phyloP scores from a whole-genome alignment of 108 stramenopile species.

The Nitzschia sp. region DNA sequence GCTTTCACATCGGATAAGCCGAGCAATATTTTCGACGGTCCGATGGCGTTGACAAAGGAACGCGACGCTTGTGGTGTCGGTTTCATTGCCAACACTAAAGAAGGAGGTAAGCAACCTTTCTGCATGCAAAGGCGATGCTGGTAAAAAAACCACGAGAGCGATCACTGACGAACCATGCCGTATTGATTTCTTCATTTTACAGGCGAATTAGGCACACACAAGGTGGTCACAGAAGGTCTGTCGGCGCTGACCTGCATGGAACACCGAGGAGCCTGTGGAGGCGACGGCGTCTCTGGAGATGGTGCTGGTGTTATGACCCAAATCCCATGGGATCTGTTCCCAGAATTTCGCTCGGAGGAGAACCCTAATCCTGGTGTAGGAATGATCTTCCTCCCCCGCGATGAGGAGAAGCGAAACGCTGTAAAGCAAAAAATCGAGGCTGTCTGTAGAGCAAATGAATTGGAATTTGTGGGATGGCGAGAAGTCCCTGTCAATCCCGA shows the following conservation, averaged over 20 bases:
- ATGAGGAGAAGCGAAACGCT: constrained; percentile 60
- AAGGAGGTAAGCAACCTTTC: constrained; percentile 49
- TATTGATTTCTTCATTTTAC: constrained; percentile 4
- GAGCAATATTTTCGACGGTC: constrained; percentile 85
- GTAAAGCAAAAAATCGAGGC: constrained; percentile 80
- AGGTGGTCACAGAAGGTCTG: constrained; percentile 74
- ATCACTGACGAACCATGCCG: too few species aligned
- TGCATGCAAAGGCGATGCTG: not conserved
- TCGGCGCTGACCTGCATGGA: constrained; percentile 85
- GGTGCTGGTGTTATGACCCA: constrained; percentile 95
- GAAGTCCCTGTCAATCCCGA: constrained; percentile 80
- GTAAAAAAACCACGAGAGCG: not conserved
- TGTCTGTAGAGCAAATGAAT: constrained; percentile 82
- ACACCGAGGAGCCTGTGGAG: constrained; percentile 87
- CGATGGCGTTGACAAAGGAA: constrained; percentile 77
- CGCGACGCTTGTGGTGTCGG: constrained; percentile 98
- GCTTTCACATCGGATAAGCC: constrained; percentile 28
- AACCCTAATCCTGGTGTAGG: constrained; percentile 87
- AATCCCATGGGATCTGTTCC: constrained; percentile 92
- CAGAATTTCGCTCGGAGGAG: constrained; percentile 57
- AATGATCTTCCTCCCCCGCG: constrained; percentile 92
- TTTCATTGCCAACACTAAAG: constrained; percentile 85
- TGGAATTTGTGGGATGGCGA: constrained; percentile 88
- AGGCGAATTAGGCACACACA: constrained; percentile 77
- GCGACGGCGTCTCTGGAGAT: constrained; percentile 88